Conservation (phyloP, 139 green algal genomes). For the Volvox africanus region DNA sequence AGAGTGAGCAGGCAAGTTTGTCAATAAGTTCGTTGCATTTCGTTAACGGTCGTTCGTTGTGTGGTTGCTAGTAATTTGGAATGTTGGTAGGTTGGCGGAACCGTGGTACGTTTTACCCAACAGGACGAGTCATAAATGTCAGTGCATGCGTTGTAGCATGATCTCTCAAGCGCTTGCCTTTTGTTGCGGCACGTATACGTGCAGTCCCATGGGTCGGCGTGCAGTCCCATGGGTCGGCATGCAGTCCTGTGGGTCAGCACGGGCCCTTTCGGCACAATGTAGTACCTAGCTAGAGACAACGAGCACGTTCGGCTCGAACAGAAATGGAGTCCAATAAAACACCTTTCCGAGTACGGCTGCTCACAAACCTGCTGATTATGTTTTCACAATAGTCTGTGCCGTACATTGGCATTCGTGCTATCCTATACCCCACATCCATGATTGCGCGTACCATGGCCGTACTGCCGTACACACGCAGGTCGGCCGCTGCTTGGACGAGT, state of each 20-base stretch:
- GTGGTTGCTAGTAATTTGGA: not conserved
- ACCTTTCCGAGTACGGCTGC: no score
- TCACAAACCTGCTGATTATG: no score
- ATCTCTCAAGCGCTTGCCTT: no score
- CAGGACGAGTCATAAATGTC: not conserved
- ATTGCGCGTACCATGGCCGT: not conserved
- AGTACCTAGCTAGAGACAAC: not conserved
- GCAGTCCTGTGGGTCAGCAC: no score
- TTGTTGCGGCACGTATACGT: not conserved
- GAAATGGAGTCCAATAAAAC: no score
- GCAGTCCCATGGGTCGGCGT: no score
- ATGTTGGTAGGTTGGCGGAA: not conserved
- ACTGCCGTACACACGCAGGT: not conserved
- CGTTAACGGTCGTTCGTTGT: not conserved
- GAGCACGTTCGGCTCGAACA: not conserved
- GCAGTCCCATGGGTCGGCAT: no score
- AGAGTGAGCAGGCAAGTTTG: slow-evolving; percentile 28
- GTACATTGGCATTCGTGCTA: not conserved
- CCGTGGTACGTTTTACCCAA: not conserved
- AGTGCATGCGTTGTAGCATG: no score
- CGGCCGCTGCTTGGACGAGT: slow-evolving; percentile 42
- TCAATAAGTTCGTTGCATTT: not conserved
- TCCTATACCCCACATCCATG: not conserved
- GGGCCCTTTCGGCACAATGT: no score
- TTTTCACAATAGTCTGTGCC: not conserved